Evolutionary conservation across 192 early-diverging fungal species (phyloP).

Genomic region (Backusella tuberculispora): DNA sequence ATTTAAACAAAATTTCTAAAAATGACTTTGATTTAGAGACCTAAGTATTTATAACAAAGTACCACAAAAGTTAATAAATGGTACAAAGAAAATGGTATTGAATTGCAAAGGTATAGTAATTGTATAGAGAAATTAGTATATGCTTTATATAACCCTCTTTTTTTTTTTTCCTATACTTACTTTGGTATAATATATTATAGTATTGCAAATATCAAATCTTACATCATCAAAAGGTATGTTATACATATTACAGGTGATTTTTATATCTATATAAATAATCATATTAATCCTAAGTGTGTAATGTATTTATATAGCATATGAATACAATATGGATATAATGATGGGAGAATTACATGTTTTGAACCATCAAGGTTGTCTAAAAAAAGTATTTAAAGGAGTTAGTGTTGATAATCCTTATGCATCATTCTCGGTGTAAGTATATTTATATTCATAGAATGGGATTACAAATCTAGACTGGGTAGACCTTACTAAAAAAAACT

Average conservation of each 20-base stretch:
- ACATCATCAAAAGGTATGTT: constrained; percentile 8
- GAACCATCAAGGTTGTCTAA: background rate
- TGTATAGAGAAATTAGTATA: background rate
- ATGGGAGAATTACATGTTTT: background rate
- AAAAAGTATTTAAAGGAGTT: constrained; percentile 18
- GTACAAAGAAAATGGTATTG: constrained; percentile 9
- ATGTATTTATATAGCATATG: constrained; percentile 10
- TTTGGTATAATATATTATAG: background rate
- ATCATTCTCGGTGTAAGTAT: constrained; percentile 19
- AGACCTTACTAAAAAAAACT: background rate
- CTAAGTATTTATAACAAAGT: constrained; percentile 1
- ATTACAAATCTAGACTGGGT: background rate
- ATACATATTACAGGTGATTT: background rate
- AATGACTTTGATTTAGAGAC: no score
- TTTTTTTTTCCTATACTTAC: background rate
- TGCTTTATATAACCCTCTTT: background rate
- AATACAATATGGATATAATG: constrained; percentile 1
- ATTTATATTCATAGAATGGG: background rate
- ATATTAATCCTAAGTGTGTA: no score
- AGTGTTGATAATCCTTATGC: constrained; percentile 12
- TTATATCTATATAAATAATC: background rate
- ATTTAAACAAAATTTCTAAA: background rate
- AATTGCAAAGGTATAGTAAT: constrained; percentile 5
- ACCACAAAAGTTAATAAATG: background rate
- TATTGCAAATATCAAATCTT: constrained; percentile 18